phyloP scores from a whole-genome alignment of 1,284 basidiomycete genomes.

The Marasmius tenuissimus region DNA sequence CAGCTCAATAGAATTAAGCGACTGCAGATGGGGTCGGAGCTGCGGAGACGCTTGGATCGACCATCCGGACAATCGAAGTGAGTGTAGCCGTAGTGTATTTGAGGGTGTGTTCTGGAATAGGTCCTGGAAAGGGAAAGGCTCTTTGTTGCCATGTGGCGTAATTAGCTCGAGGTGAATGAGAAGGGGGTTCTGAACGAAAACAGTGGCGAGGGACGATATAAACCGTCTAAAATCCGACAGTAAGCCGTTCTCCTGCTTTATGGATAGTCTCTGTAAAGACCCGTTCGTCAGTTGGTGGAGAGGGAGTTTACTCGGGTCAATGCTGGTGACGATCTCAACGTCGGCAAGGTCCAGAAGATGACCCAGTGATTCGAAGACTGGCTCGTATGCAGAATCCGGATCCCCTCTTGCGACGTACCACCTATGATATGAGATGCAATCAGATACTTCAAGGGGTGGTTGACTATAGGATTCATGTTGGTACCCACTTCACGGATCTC shows the following conservation, averaged over 20 bases:
- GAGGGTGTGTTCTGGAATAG: neutral
- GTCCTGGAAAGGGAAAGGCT: neutral
- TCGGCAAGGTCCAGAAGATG: neutral
- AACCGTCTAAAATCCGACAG: neutral
- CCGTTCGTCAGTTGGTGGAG: neutral
- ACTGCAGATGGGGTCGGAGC: neutral
- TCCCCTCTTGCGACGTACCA: neutral
- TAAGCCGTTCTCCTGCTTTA: neutral
- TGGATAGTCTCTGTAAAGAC: neutral
- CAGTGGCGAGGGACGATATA: neutral
- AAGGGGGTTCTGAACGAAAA: neutral
- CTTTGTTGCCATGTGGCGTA: neutral
- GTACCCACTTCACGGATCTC: neutral
- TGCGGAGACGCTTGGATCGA: neutral
- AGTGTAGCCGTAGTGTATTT: neutral
- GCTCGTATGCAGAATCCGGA: neutral
- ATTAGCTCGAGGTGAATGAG: neutral
- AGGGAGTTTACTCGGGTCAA: neutral
- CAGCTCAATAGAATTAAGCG: neutral
- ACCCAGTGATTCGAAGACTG: neutral
- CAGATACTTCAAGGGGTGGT: neutral
- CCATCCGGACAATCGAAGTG: neutral
- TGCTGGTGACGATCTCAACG: neutral
- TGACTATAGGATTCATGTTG: neutral
- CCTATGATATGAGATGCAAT: neutral